Percentiles rank a stretch among this genome's conserved stretches.
These are phyloP conservation scores for Colletotrichum australisinense DNA, from an alignment of 2,329 filamentous ascomycete species.

Conservation along the genomic window DNA sequence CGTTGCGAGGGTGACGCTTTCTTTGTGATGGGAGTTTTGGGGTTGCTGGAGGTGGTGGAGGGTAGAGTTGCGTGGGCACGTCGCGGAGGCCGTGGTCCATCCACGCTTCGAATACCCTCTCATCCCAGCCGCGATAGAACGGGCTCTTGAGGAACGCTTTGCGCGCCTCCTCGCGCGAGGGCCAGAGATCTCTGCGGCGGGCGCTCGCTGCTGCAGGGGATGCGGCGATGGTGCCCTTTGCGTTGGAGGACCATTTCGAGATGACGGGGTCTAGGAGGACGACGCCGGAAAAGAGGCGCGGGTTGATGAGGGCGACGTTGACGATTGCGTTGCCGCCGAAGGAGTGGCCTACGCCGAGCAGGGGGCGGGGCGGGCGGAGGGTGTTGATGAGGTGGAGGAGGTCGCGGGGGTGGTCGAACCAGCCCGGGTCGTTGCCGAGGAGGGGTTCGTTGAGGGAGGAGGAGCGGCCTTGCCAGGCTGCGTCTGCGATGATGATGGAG, in stretches of 20 bases:
- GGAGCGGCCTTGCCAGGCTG: slow-evolving; percentile 86
- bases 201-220: slow-evolving; percentile 72
- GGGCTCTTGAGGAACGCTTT: slow-evolving; percentile 73
- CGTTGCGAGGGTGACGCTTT: slow-evolving; percentile 78
- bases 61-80: slow-evolving; percentile 72
- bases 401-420: slow-evolving; percentile 88
- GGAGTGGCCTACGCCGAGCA: slow-evolving; percentile 89
- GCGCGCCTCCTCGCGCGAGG: slow-evolving; percentile 76
- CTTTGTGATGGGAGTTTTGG: slow-evolving; percentile 13
- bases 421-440: slow-evolving; percentile 84
- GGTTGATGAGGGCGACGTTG: slow-evolving; percentile 80
- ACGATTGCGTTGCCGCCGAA: slow-evolving; percentile 83
- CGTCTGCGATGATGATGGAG: slow-evolving; percentile 90
- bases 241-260: slow-evolving; percentile 56
- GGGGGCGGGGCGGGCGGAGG: slow-evolving; percentile 82
- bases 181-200: slow-evolving; percentile 83
- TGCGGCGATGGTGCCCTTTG: slow-evolving; percentile 44
- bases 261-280: slow-evolving; percentile 90
- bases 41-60: slow-evolving; percentile 41
- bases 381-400: slow-evolving; percentile 86
- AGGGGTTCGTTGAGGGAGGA: slow-evolving; percentile 79
- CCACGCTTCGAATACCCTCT: slow-evolving; percentile 81
- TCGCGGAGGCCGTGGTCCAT: slow-evolving; percentile 80
- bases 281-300: slow-evolving; percentile 80
- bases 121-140: slow-evolving; percentile 88